Evolutionary conservation across 345 rosid genomes (phyloP).

Genomic region (Salix koriyanagi): DNA sequence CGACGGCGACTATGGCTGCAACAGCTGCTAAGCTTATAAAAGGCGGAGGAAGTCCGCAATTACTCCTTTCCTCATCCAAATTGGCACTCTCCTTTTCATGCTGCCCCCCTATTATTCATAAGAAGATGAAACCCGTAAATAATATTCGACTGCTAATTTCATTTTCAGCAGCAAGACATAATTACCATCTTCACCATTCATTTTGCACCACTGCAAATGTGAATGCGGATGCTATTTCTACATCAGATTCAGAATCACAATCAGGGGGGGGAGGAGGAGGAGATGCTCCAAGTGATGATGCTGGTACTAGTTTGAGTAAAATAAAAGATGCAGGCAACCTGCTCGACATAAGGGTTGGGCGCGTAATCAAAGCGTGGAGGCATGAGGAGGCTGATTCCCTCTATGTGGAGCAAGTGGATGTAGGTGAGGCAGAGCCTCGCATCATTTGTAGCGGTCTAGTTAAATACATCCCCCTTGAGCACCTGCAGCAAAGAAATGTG

Average conservation of each 20-base stretch:
- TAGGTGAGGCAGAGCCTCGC: constrained; percentile 76
- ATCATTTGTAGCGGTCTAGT: constrained; percentile 94
- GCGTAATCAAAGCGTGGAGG: constrained; percentile 78
- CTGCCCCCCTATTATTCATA: background rate
- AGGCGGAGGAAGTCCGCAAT: background rate
- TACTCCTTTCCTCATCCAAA: background rate
- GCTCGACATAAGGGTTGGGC: constrained; percentile 85
- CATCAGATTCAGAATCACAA: background rate
- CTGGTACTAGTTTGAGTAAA: background rate
- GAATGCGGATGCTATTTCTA: background rate
- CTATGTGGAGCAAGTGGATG: constrained; percentile 84
- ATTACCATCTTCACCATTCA: background rate
- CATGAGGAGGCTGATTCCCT: constrained; percentile 94
- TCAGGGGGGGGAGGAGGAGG: constrained; percentile 12
- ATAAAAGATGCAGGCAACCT: constrained; percentile 53
- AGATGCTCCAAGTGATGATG: background rate
- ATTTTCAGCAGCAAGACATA: background rate
- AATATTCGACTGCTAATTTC: background rate
- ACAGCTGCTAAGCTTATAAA: constrained; percentile 8
- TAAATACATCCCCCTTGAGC: constrained; percentile 56
- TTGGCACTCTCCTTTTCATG: background rate
- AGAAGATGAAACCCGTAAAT: background rate
- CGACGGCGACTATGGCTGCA: constrained; percentile 17
- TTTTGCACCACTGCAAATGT: constrained; percentile 4
- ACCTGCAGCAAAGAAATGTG: constrained; percentile 68